Conservation (phyloP, 208 protist species). For the Wallacemonas rigidus region DNA sequence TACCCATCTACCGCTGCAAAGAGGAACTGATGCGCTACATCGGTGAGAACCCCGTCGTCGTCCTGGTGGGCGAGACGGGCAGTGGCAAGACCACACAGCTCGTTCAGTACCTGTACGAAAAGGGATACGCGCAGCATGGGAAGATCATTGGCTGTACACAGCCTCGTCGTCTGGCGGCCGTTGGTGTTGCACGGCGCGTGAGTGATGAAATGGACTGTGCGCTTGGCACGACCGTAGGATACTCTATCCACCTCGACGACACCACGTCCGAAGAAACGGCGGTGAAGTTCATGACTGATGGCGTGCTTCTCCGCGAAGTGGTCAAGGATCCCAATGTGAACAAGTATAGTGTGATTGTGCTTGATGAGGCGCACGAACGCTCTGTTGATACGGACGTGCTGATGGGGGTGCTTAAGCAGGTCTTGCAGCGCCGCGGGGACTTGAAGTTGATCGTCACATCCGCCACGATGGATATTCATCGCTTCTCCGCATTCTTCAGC, state of each 20-base stretch:
- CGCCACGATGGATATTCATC: slow-evolving; percentile 98
- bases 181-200: slow-evolving; percentile 93
- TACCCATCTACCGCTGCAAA: slow-evolving; percentile 75
- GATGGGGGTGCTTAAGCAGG: slow-evolving; percentile 95
- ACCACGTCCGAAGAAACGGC: slow-evolving; percentile 73
- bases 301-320: slow-evolving; percentile 95
- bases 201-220: slow-evolving; percentile 89
- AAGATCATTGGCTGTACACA: slow-evolving; percentile 93
- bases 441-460: slow-evolving; percentile 99
- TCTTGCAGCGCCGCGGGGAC: slow-evolving; percentile 81
- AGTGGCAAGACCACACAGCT: slow-evolving; percentile 93
- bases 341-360: slow-evolving; percentile 97
- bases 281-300: slow-evolving; percentile 97
- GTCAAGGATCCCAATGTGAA: slow-evolving; percentile 84
- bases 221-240: slow-evolving; percentile 88
- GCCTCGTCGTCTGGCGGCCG: slow-evolving; percentile 95
- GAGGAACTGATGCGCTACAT: slow-evolving; percentile 78
- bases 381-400: slow-evolving; percentile 97
- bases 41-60: slow-evolving; percentile 75
- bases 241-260: slow-evolving; percentile 95
- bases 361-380: slow-evolving; percentile 99
- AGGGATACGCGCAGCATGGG: slow-evolving; percentile 57
- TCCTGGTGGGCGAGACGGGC: slow-evolving; percentile 91
- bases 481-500: slow-evolving; percentile 98
- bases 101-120: slow-evolving; percentile 86